Evolutionary conservation across 2,329 filamentous ascomycete species (phyloP).

Genomic region (Trichoderma sp.): DNA sequence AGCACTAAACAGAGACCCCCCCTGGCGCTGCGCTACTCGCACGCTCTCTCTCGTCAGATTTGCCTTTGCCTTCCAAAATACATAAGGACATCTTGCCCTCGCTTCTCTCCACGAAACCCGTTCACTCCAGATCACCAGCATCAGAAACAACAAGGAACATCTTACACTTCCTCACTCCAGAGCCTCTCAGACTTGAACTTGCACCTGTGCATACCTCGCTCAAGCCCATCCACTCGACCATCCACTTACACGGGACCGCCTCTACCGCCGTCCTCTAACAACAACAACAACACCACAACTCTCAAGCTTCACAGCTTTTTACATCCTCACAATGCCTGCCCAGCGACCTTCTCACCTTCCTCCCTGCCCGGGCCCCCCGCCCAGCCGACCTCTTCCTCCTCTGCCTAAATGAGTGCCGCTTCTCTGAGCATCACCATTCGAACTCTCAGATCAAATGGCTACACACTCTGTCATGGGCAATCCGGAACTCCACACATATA

Average conservation of each 20-base stretch:
- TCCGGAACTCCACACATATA: slow-evolving; percentile 17
- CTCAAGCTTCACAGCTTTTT: slow-evolving; percentile 22
- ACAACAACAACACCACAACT: slow-evolving; percentile 27
- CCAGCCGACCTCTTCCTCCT: slow-evolving; percentile 66
- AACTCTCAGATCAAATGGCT: slow-evolving; percentile 35
- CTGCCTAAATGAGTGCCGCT: slow-evolving; percentile 61
- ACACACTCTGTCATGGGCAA: slow-evolving; percentile 16
- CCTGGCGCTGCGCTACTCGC: slow-evolving; percentile 13
- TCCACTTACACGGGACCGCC: slow-evolving; percentile 25
- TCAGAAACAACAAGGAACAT: slow-evolving; percentile 5
- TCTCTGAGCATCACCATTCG: not conserved
- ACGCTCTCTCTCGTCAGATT: slow-evolving; percentile 39
- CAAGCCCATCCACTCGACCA: slow-evolving; percentile 1
- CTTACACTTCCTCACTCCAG: not conserved
- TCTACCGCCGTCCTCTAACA: slow-evolving; percentile 28
- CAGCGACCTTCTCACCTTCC: slow-evolving; percentile 68
- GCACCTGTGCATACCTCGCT: slow-evolving; percentile 1
- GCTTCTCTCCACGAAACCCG: slow-evolving; percentile 21
- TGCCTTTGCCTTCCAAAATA: slow-evolving; percentile 37
- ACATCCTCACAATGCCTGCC: slow-evolving; percentile 52
- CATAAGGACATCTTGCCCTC: slow-evolving; percentile 37
- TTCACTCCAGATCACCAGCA: slow-evolving; percentile 25
- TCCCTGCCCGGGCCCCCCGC: slow-evolving; percentile 68
- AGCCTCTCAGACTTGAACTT: not conserved
- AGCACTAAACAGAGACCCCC: slow-evolving; percentile 1